Evolutionary conservation across 2,329 filamentous ascomycete genomes (phyloP).

Genomic region (Xylaria sp.): DNA sequence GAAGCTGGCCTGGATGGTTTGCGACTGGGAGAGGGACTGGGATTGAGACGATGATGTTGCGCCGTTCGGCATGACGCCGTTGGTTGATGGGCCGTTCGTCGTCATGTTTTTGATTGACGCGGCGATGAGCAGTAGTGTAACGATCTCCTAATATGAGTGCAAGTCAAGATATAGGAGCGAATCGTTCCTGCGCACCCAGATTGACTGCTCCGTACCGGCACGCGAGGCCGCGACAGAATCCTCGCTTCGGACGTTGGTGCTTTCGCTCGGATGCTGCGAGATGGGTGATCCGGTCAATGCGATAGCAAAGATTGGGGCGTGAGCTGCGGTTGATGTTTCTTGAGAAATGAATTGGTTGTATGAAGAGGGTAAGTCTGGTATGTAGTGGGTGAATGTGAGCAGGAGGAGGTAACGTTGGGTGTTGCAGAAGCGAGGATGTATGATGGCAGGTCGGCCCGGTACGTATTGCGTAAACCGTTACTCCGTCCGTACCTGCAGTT

Average conservation of each 20-base stretch:
- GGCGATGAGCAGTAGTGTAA: neutral
- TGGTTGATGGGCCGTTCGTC: conserved; percentile 7
- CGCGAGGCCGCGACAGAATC: neutral
- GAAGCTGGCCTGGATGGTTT: conserved; percentile 11
- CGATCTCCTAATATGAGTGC: neutral
- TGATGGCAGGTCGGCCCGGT: too few species aligned
- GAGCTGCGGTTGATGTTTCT: neutral
- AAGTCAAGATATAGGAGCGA: too few species aligned
- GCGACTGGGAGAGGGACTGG: conserved; percentile 8
- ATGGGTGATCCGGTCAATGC: neutral
- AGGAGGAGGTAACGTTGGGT: neutral
- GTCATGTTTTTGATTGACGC: conserved; percentile 8
- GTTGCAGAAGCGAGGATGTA: too few species aligned
- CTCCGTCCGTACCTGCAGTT: too few species aligned
- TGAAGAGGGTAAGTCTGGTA: neutral
- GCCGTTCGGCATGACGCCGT: conserved; percentile 9
- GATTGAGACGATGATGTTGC: conserved; percentile 11
- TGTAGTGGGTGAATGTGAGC: neutral
- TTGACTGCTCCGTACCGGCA: neutral
- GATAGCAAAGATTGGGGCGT: neutral
- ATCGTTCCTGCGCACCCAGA: too few species aligned
- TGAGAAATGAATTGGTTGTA: neutral
- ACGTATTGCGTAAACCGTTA: too few species aligned
- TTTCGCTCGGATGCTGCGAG: neutral
- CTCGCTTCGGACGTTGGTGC: neutral